These are phyloP conservation scores for Thermothielavioides terrestris DNA, from an alignment of 495 filamentous ascomycete species.

Conservation along the genomic window DNA sequence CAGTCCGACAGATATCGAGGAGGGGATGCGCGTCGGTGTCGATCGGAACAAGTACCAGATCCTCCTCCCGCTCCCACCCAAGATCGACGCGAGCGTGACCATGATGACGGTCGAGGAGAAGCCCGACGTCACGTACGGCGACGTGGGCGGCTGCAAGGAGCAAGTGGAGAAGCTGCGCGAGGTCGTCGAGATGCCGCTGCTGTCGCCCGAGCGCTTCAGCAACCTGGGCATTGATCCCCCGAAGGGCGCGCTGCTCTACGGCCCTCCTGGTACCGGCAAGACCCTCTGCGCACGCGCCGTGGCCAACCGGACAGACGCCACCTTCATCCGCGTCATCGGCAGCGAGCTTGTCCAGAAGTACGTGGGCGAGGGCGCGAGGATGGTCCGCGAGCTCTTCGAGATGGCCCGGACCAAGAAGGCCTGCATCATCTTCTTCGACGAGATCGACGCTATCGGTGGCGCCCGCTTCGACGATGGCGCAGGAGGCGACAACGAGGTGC, in stretches of 20 bases:
- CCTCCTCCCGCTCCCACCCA: constrained; percentile 89
- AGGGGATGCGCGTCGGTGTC: constrained; percentile 97
- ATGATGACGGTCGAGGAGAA: constrained; percentile 99
- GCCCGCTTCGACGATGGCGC: constrained; percentile 98
- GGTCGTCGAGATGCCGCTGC: constrained; percentile 94
- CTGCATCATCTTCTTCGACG: constrained; percentile 99
- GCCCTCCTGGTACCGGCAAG: constrained; percentile 94
- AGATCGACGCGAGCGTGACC: constrained; percentile 97
- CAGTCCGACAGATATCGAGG: constrained; percentile 96
- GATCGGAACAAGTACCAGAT: constrained; percentile 99
- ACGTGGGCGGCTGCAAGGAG: constrained; percentile 98
- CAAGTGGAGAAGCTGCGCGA: constrained; percentile 98
- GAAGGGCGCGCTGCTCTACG: constrained; percentile 94
- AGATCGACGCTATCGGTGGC: constrained; percentile 95
- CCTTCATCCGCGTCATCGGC: constrained; percentile 97
- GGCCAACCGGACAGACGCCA: constrained; percentile 94
- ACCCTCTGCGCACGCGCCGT: constrained; percentile 96
- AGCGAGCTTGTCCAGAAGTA: constrained; percentile 98
- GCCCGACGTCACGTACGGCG: constrained; percentile 97
- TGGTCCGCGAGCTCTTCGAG: constrained; percentile 98
- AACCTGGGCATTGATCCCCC: constrained; percentile 96
- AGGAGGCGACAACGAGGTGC: constrained; percentile 98
- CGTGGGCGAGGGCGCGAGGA: constrained; percentile 92
- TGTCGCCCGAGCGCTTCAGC: constrained; percentile 95
- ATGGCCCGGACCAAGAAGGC: constrained; percentile 99